A percentile compares a stretch with the other conserved stretches of the same genome.
These are phyloP conservation scores for Neurospora terricola DNA, from an alignment of 495 filamentous ascomycete genomes.

Conservation along the genomic window DNA sequence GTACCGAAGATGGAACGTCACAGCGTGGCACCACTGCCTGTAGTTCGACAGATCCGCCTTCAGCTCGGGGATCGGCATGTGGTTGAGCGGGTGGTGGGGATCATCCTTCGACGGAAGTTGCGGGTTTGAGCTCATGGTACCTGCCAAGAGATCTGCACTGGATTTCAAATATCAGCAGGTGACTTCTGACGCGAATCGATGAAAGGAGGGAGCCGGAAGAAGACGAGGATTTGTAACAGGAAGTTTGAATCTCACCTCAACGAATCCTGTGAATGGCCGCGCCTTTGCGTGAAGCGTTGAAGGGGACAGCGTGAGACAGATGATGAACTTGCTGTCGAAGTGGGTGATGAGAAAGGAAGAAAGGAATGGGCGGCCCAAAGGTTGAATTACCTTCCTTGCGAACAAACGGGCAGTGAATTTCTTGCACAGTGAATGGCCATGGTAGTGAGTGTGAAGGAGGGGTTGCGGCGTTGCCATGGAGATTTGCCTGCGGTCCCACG, in stretches of 20 bases:
- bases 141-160: not conserved
- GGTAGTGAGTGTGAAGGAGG: not conserved
- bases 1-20: not conserved
- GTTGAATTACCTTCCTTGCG: no score
- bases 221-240: not conserved
- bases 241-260: not conserved
- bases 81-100: not conserved
- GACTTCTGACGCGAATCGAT: not conserved
- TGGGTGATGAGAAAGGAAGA: not conserved
- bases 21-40: not conserved
- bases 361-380: not conserved
- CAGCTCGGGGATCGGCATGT: not conserved
- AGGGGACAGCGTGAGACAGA: not conserved
- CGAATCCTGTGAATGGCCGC: not conserved
- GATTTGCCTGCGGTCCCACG: not conserved
- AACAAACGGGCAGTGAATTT: no score
- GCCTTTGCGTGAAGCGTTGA: not conserved
- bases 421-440: not conserved
- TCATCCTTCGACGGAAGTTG: not conserved
- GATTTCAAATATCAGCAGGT: not conserved
- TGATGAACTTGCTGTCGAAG: not conserved
- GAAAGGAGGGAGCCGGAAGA: not conserved
- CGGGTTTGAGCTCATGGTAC: not conserved
- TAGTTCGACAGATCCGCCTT: not conserved
- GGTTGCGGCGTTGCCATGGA: not conserved